Percentiles rank a stretch among this genome's conserved stretches.
These are phyloP conservation scores for Clarireedia homoeocarpa DNA, from an alignment of 2,329 filamentous ascomycete species.

Conservation along the genomic window DNA sequence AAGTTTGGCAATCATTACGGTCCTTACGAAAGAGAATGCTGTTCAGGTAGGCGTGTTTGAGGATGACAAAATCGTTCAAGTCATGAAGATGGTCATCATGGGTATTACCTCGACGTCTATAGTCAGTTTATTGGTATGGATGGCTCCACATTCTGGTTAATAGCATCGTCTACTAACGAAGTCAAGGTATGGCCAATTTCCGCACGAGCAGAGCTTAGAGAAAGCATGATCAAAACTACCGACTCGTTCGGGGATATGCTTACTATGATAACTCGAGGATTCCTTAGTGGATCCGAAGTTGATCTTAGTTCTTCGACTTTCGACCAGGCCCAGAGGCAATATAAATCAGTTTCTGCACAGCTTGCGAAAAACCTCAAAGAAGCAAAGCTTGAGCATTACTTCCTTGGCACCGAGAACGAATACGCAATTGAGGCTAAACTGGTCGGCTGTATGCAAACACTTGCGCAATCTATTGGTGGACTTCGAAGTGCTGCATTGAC, in stretches of 20 bases:
- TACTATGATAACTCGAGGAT: slow-evolving; percentile 72
- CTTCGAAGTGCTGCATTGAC: slow-evolving; percentile 82
- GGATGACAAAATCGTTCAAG: slow-evolving; percentile 71
- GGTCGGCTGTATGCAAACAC: slow-evolving; percentile 73
- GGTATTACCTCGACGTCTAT: slow-evolving; percentile 64
- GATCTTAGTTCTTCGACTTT: slow-evolving; percentile 65
- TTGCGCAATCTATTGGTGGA: slow-evolving; percentile 85
- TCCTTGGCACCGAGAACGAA: slow-evolving; percentile 69
- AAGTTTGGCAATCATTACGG: slow-evolving; percentile 80
- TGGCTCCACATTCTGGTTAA: no score
- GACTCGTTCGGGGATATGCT: slow-evolving; percentile 74
- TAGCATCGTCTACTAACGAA: not conserved
- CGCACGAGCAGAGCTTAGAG: slow-evolving; percentile 64
- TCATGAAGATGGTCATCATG: slow-evolving; percentile 76
- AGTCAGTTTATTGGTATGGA: slow-evolving; percentile 64
- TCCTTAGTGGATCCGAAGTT: slow-evolving; percentile 73
- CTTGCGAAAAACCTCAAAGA: slow-evolving; percentile 75
- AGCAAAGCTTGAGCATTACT: slow-evolving; percentile 82
- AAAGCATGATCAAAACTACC: slow-evolving; percentile 66
- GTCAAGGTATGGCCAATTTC: slow-evolving; percentile 53
- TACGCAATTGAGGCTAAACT: slow-evolving; percentile 73
- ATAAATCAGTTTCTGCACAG: slow-evolving; percentile 58
- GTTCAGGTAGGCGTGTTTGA: slow-evolving; percentile 78
- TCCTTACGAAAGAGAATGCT: slow-evolving; percentile 85
- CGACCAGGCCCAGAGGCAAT: slow-evolving; percentile 50